Percentiles rank a stretch among this genome's conserved stretches.
phyloP scores from a whole-genome alignment of 495 filamentous ascomycete genomes.

The Geoglossum glabrum region DNA sequence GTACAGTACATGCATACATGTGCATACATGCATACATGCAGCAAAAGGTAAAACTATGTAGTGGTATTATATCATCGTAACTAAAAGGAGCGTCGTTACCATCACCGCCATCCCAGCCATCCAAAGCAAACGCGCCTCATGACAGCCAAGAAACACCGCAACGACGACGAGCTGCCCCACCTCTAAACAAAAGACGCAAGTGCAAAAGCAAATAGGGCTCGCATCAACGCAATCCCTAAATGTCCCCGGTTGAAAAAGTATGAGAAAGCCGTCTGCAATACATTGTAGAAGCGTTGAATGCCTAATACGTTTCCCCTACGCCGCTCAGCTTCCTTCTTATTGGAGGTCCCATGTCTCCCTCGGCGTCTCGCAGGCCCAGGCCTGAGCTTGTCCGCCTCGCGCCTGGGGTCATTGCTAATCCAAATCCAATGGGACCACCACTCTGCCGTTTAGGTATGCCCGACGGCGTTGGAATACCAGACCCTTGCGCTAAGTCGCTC shows the following conservation, averaged over 20 bases:
- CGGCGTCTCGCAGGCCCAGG: constrained; percentile 23
- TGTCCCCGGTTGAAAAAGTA: background rate
- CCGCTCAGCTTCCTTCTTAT: constrained; percentile 31
- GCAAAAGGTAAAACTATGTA: background rate
- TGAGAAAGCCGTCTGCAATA: background rate
- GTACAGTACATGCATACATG: background rate
- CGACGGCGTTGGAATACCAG: constrained; percentile 19
- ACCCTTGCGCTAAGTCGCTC: constrained; percentile 12
- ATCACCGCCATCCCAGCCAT: background rate
- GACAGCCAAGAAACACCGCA: background rate
- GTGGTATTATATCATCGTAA: background rate
- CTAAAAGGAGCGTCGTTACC: background rate
- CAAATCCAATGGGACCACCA: constrained; percentile 8
- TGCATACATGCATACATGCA: no score
- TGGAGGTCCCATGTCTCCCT: constrained; percentile 34
- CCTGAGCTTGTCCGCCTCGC: constrained; percentile 28
- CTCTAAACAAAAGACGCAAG: background rate
- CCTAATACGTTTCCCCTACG: constrained; percentile 46
- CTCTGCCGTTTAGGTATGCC: constrained; percentile 12
- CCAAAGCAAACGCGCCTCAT: constrained; percentile 1
- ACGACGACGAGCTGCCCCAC: background rate
- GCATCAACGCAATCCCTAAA: background rate
- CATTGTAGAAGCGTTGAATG: background rate
- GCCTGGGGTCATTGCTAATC: constrained; percentile 21
- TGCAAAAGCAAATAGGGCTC: background rate